These are phyloP conservation scores for Phytophthora pinifolia DNA, from an alignment of 352 stramenopile genomes.

Conservation along the genomic window DNA sequence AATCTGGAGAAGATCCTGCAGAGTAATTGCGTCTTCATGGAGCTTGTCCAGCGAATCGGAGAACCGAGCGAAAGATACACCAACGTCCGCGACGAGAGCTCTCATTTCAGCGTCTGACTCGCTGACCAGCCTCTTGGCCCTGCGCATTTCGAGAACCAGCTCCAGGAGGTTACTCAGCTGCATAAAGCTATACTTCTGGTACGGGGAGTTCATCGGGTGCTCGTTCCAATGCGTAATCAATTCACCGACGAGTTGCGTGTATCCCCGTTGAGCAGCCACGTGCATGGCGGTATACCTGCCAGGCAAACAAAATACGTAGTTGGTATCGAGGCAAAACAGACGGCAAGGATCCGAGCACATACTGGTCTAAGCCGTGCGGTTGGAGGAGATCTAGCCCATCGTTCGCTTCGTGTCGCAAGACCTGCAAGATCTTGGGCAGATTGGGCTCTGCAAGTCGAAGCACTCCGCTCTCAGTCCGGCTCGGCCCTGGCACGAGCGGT, in stretches of 20 bases:
- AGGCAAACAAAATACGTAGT: not conserved
- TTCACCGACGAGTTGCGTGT: slow-evolving; percentile 58
- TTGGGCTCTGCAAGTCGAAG: slow-evolving; percentile 68
- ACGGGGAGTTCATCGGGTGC: slow-evolving; percentile 60
- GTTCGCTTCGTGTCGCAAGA: slow-evolving; percentile 61
- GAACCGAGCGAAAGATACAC: slow-evolving; percentile 62
- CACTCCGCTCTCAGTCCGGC: slow-evolving; percentile 55
- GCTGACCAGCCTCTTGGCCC: slow-evolving; percentile 52
- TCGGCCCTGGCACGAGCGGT: slow-evolving; percentile 51
- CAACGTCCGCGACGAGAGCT: slow-evolving; percentile 49
- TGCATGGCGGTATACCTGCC: slow-evolving; percentile 55
- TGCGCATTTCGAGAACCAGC: slow-evolving; percentile 50
- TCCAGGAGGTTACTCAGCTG: slow-evolving; percentile 50
- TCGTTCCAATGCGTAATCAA: slow-evolving; percentile 60
- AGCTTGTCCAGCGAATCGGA: slow-evolving; percentile 68
- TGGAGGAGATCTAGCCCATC: slow-evolving; percentile 59
- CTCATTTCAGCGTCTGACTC: slow-evolving; percentile 60
- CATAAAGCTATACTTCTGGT: slow-evolving; percentile 67
- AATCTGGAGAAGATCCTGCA: slow-evolving; percentile 69
- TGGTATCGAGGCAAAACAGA: not conserved
- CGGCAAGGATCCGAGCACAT: slow-evolving; percentile 7
- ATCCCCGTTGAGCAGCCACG: slow-evolving; percentile 69
- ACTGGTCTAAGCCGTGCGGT: slow-evolving; percentile 64
- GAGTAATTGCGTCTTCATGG: slow-evolving; percentile 46
- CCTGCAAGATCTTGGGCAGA: slow-evolving; percentile 57